A percentile compares a stretch with the other conserved stretches of the same genome.
Conservation (phyloP, 2,329 filamentous ascomycete genomes). For the Pseudocercospora crystallina region DNA sequence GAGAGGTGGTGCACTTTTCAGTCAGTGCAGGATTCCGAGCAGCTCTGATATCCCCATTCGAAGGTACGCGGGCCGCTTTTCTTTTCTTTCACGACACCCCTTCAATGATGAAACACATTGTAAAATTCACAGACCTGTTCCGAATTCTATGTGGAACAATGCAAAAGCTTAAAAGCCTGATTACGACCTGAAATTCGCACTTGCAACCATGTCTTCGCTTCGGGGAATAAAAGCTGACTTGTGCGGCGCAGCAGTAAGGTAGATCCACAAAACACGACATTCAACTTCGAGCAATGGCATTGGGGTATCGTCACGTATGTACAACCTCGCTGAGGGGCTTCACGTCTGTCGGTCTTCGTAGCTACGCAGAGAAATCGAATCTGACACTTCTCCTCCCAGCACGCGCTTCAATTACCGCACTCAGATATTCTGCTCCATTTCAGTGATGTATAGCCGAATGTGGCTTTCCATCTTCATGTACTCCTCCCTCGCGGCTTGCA, state of each 20-base stretch:
- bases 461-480: constrained; percentile 98
- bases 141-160: constrained; percentile 29
- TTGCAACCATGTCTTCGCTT: too few relatives aligned
- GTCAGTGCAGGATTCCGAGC: constrained; percentile 1
- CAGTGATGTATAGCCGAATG: constrained; percentile 95
- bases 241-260: too few relatives aligned
- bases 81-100: background rate
- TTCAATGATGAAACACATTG: constrained; percentile 27
- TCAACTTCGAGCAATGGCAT: constrained; percentile 1
- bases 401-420: background rate
- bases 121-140: constrained; percentile 34
- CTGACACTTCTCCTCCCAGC: too few relatives aligned
- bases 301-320: constrained; percentile 12
- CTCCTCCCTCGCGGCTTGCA: constrained; percentile 85
- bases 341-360: background rate
- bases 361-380: too few relatives aligned
- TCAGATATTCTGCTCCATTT: constrained; percentile 88
- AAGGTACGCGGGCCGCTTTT: constrained; percentile 11
- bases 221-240: background rate
- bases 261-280: background rate
- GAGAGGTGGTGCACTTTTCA: constrained; percentile 45
- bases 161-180: constrained; percentile 19
- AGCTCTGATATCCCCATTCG: background rate
- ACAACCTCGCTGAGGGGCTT: background rate
- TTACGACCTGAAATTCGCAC: background rate